Evolutionary conservation across 108 stramenopile genomes (phyloP).

Genomic region (Heterococcus sp.): DNA sequence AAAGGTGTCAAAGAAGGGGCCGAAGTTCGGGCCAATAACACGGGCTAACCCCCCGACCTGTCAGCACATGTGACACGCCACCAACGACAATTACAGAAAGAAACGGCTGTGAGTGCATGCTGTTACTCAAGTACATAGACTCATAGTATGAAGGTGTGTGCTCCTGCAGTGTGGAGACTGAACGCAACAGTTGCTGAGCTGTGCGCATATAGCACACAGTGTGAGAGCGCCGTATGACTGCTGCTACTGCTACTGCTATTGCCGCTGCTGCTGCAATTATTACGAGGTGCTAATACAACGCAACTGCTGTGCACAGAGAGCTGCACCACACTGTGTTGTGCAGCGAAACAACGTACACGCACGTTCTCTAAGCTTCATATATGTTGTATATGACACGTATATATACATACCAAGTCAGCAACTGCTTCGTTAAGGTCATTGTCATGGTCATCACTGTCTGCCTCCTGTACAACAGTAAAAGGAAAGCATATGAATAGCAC

Average conservation of each 20-base stretch:
- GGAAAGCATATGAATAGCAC: neutral
- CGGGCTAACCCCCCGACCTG: neutral
- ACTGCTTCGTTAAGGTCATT: neutral
- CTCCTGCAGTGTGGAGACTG: too few species aligned
- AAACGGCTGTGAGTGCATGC: neutral
- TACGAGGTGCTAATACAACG: neutral
- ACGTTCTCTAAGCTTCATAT: neutral
- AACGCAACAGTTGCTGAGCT: too few species aligned
- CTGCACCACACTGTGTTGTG: neutral
- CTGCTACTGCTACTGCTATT: neutral
- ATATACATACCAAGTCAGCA: neutral
- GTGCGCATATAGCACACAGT: too few species aligned
- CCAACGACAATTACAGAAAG: neutral
- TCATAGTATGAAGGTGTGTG: too few species aligned
- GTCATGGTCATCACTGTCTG: neutral
- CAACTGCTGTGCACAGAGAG: neutral
- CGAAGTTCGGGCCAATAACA: constrained; percentile 41
- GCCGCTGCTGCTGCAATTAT: neutral
- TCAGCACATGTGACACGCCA: neutral
- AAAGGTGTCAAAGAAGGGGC: constrained; percentile 53
- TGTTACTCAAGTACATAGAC: neutral
- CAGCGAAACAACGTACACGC: neutral
- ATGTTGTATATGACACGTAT: neutral
- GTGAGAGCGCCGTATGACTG: neutral
- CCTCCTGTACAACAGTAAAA: neutral